These are phyloP conservation scores for Zygotorulaspora danielsina DNA, from an alignment of 805 yeast genomes.

Conservation along the genomic window DNA sequence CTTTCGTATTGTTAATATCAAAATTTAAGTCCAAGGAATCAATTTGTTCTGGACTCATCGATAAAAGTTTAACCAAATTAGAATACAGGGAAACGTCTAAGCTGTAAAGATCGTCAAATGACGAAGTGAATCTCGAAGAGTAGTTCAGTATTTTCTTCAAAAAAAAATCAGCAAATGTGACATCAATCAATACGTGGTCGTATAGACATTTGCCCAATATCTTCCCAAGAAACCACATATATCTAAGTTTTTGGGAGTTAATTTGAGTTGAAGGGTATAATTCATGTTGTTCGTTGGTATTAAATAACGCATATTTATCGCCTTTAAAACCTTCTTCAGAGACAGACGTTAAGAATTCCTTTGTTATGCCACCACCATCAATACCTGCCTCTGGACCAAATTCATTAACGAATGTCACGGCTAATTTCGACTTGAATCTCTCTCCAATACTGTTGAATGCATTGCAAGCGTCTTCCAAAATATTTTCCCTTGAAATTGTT, in stretches of 20 bases:
- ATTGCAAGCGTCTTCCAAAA: conserved; percentile 72
- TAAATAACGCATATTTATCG: conserved; percentile 36
- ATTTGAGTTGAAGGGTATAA: conserved; percentile 52
- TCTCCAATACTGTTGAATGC: conserved; percentile 52
- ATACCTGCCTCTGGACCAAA: conserved; percentile 84
- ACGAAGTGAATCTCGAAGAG: conserved; percentile 31
- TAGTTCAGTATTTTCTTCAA: conserved; percentile 60
- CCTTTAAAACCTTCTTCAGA: conserved; percentile 62
- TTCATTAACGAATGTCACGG: conserved; percentile 65
- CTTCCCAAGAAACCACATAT: conserved; percentile 66
- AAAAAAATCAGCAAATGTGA: conserved; percentile 82
- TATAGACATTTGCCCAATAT: conserved; percentile 85
- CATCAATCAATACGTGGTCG: conserved; percentile 75
- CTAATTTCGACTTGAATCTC: conserved; percentile 53
- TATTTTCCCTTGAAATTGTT: conserved; percentile 59
- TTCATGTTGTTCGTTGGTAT: conserved; percentile 49
- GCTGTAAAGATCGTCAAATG: conserved; percentile 73
- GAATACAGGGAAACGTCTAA: conserved; percentile 65
- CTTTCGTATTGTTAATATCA: conserved; percentile 51
- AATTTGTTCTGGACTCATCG: conserved; percentile 52
- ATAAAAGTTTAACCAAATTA: conserved; percentile 58
- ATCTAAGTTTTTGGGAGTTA: conserved; percentile 32
- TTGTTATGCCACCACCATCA: conserved; percentile 96
- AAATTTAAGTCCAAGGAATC: conserved; percentile 57
- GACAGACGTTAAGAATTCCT: conserved; percentile 77